These are phyloP conservation scores for Globisporangium barbulae DNA, from an alignment of 352 stramenopile genomes.

Conservation along the genomic window DNA sequence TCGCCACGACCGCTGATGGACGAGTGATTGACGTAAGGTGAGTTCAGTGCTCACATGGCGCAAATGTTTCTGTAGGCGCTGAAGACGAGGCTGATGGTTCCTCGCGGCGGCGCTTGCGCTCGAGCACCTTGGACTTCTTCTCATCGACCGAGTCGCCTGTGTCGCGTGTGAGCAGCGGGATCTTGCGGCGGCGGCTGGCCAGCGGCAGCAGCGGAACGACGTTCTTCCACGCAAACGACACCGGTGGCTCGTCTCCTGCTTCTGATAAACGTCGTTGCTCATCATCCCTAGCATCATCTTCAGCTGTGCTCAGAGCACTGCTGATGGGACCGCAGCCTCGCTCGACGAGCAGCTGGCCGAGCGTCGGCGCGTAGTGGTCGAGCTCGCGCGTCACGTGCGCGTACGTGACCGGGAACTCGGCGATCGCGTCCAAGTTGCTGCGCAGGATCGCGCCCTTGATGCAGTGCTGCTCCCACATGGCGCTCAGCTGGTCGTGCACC, in stretches of 20 bases:
- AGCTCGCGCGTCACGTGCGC: slow-evolving; percentile 54
- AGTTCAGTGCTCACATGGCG: too few species aligned
- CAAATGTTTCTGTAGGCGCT: background rate
- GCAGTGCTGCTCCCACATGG: slow-evolving; percentile 81
- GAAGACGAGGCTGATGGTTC: slow-evolving; percentile 4
- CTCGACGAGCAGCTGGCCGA: slow-evolving; percentile 76
- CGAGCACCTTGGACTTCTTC: slow-evolving; percentile 66
- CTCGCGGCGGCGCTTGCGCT: slow-evolving; percentile 64
- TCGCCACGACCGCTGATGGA: background rate
- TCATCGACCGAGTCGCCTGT: slow-evolving; percentile 80
- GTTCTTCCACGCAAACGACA: slow-evolving; percentile 44
- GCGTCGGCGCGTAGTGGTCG: slow-evolving; percentile 65
- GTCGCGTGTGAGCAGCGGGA: slow-evolving; percentile 65
- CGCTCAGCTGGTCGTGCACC: slow-evolving; percentile 73
- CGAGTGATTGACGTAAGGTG: background rate
- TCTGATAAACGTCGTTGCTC: background rate
- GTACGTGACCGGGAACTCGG: slow-evolving; percentile 39
- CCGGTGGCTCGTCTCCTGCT: background rate
- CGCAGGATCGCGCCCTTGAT: slow-evolving; percentile 72
- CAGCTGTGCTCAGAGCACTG: background rate
- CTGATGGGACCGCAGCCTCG: slow-evolving; percentile 21
- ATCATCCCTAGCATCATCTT: slow-evolving; percentile 10
- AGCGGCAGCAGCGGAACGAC: slow-evolving; percentile 51
- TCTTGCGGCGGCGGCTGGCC: slow-evolving; percentile 49
- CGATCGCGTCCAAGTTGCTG: slow-evolving; percentile 65